Percentiles rank a stretch among this genome's conserved stretches.
Evolutionary conservation across 441 rosid species (phyloP).

Genomic region (Corymbia calophylla): DNA sequence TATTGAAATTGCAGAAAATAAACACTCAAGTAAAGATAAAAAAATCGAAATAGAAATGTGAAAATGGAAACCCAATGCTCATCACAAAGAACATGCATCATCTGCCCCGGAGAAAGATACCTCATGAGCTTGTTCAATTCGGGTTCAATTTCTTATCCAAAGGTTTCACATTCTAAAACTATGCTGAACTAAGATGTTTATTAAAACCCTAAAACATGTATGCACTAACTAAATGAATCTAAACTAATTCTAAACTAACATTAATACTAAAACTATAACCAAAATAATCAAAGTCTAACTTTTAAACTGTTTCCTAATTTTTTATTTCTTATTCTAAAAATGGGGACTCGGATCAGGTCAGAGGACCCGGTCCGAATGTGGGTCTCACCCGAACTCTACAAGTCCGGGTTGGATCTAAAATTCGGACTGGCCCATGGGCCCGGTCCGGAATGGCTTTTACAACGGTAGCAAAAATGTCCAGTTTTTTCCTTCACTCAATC

Average conservation of each 20-base stretch:
- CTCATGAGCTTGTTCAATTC: neutral
- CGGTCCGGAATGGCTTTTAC: neutral
- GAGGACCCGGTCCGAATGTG: neutral
- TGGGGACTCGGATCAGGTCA: neutral
- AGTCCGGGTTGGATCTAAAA: neutral
- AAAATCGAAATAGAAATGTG: neutral
- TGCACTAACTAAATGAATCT: neutral
- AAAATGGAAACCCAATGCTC: neutral
- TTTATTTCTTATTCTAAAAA: no score
- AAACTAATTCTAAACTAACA: neutral
- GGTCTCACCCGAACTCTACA: neutral
- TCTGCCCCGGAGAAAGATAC: neutral
- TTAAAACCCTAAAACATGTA: neutral
- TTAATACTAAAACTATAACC: neutral
- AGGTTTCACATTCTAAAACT: neutral
- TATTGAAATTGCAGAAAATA: neutral
- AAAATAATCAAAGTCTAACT: neutral
- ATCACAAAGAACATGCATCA: neutral
- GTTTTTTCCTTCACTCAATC: neutral
- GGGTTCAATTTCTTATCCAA: neutral
- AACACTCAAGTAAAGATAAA: neutral
- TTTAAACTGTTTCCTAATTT: neutral
- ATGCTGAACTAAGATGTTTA: neutral
- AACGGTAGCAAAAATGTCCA: neutral
- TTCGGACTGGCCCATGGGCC: neutral